Conservation (phyloP, 768 basidiomycete species). For the Boletus rubroflammeus region DNA sequence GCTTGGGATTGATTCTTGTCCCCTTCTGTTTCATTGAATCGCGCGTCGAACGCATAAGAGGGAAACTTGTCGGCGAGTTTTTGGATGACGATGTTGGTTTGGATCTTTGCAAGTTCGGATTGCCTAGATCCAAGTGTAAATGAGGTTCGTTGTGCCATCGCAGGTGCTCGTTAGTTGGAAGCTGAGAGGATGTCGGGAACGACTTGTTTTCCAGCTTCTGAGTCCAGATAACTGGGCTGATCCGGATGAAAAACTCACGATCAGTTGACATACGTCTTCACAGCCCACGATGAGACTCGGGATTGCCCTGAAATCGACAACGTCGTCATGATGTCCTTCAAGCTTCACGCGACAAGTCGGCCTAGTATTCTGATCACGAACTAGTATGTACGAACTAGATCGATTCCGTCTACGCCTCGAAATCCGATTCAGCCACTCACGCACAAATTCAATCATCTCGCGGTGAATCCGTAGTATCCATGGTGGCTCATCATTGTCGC, state of each 20-base stretch:
- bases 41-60: conserved; percentile 43
- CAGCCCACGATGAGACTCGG: not conserved
- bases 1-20: conserved; percentile 89
- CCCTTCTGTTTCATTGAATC: conserved; percentile 68
- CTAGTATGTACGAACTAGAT: not conserved
- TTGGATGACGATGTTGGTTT: conserved; percentile 77
- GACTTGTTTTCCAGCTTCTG: not conserved
- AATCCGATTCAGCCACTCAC: conserved; percentile 64
- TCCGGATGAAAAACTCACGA: not conserved
- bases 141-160: conserved; percentile 35
- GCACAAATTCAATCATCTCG: conserved; percentile 78
- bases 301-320: not conserved
- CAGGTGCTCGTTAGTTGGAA: not conserved
- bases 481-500: conserved; percentile 60
- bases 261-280: not conserved
- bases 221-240: not conserved
- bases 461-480: conserved; percentile 78
- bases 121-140: conserved; percentile 82
- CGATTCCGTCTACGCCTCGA: conserved; percentile 19
- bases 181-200: not conserved
- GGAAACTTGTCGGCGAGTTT: conserved; percentile 59
- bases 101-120: conserved; percentile 85
- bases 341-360: not conserved
- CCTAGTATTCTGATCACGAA: not conserved
- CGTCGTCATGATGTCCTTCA: no score